phyloP scores from a whole-genome alignment of 805 yeast species.

The Saccharomycopsis sp. region DNA sequence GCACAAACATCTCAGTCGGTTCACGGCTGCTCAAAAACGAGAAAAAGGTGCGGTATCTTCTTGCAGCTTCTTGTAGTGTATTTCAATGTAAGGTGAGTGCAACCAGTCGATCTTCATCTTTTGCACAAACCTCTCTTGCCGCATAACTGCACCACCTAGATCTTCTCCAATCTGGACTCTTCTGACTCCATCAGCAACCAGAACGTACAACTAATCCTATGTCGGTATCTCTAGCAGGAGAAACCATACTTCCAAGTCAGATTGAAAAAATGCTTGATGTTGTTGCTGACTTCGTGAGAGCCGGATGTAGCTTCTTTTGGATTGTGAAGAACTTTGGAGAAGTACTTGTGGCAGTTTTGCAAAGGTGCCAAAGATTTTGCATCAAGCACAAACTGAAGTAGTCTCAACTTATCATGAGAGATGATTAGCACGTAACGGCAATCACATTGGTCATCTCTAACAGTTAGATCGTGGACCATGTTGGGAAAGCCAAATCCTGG shows the following conservation, averaged over 20 bases:
- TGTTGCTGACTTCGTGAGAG: not conserved
- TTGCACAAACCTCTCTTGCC: not conserved
- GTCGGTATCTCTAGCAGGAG: not conserved
- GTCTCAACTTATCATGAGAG: not conserved
- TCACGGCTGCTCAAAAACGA: not conserved
- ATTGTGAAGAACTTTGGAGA: not conserved
- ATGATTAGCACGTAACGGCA: not conserved
- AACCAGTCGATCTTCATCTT: not conserved
- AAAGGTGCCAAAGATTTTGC: not conserved
- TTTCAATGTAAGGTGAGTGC: not conserved
- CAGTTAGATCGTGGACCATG: not conserved
- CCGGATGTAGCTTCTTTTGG: not conserved
- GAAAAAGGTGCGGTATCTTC: not conserved
- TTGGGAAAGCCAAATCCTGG: not conserved
- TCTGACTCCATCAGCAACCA: conserved; percentile 25
- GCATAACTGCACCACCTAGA: conserved; percentile 38
- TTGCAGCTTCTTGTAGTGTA: not conserved
- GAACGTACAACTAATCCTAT: not conserved
- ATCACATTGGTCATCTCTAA: not conserved
- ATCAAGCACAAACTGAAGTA: not conserved
- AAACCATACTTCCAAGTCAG: too few species aligned
- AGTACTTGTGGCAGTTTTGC: not conserved
- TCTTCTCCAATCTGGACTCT: conserved; percentile 42
- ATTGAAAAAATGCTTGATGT: not conserved
- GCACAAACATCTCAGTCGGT: not conserved